Evolutionary conservation across 106 monocot species (phyloP), one percentile per base, ranked within the genome.

Genomic region (Apostasia ramifera): DNA sequence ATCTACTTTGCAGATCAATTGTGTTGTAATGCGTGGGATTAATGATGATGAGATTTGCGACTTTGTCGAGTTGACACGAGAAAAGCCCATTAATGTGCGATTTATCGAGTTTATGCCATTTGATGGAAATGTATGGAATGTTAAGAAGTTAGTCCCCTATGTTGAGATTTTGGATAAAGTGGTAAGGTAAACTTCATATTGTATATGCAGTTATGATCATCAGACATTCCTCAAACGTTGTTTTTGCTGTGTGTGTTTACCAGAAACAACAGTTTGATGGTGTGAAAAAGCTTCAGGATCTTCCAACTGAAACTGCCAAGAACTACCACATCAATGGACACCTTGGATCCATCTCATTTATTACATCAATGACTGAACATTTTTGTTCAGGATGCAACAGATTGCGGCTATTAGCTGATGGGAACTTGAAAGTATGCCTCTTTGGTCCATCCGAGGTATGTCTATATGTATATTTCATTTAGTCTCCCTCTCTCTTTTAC

Each of bases 91-190:
- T n/a, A 98, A 98, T 82, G 81, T 93, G 44, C 80, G 98, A n/a
- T 98, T 98, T 72, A 93, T 98, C 45, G 98, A 98, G 70, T 98
- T 98, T 68, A 98, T 98, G 98, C 98, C 98, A 51, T 98, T 98
- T 67, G 98, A 98, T 90, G 98, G 98, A 80, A 98, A 98, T 83
- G 87, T 98, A 63, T 98, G 98, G 98, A 85, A 88, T 81, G 63
- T 81, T 26, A 98, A 90, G 81, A 98, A 98, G 63, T 81, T 98
- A 44, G 93, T 98, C 66, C 81, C 92, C 37, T 98, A 98, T 85
- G 87, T 78, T 40, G 98, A 98, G 81, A 93, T 98, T 83, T 40
- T 98, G 80, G 98, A 98, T 87, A 93, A 66, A 88, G 92, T 98
- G 98, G 97, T 98, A 90, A 92, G 87, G 87, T 92, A 84, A 75